Evolutionary conservation across 139 green algal genomes (phyloP), one percentile per base, ranked within the genome.

Genomic region (Picochlorum sp.): DNA sequence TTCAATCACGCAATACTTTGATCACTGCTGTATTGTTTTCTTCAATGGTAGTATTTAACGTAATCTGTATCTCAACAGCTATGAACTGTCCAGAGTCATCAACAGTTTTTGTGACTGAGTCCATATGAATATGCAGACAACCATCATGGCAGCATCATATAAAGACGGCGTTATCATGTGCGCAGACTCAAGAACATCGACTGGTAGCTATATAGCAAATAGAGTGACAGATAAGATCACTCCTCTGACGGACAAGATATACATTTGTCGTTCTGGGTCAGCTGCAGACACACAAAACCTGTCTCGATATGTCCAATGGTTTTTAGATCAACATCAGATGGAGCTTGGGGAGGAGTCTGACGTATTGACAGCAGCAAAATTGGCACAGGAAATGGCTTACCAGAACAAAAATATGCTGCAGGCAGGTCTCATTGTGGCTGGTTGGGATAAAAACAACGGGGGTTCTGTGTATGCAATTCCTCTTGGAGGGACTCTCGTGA

Each of bases 211-310:
- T 59, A 73, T 98, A 6, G 85, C 74, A 13, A 98, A 98, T 68
- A 73, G 92, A 28, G 88, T 81, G 0, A 95, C 86, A 28, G 86
- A 98, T 80, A 98, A 98, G 72, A 86, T 98, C 39, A 90, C 82
- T 6, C 75, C 81, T 13, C 65, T 97, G 1, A 67, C 74, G 14
- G 91, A 96, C 52, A 83, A 75, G 14, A 69, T 67, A 30, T 76
- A 72, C 50, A 65, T 70, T 30, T 78, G 81, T 33, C 66, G 86
- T 4, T 94, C 83, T 3, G 87, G 87, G 12, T 89, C 78, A 32
- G 88, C 89, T 10, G 84, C 89, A 51, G 89, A 96, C 69, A 93
- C 85, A 13, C 89, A 96, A 59, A 81, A 81, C 30, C 60, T 96
- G 24, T 81, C 75, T 14, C 75, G 87, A 57, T 91, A 93, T 59